Evolutionary conservation across 169 alveolate species (phyloP).

Genomic region (Plasmodium inui): DNA sequence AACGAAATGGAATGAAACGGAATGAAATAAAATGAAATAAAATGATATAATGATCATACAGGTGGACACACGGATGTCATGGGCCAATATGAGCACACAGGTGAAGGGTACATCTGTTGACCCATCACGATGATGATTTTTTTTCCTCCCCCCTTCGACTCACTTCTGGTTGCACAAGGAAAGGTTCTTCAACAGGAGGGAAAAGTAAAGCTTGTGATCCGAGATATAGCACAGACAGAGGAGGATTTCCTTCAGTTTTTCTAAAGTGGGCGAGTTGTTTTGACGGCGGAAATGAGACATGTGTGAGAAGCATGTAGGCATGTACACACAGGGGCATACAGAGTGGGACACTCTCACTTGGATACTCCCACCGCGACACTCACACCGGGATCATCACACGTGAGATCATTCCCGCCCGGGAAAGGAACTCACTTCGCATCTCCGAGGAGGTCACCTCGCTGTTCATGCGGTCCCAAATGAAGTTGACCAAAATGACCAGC

Average conservation of each 20-base stretch:
- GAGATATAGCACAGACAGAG: slow-evolving; percentile 51
- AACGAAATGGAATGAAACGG: not conserved
- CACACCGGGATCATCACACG: not conserved
- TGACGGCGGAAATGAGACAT: not conserved
- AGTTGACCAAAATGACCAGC: slow-evolving; percentile 24
- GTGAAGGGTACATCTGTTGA: no score
- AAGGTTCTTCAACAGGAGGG: slow-evolving; percentile 27
- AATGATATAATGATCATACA: not conserved
- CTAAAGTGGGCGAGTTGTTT: not conserved
- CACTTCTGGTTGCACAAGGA: slow-evolving; percentile 49
- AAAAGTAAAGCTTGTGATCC: slow-evolving; percentile 41
- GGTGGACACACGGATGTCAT: not conserved
- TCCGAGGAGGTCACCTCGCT: slow-evolving; percentile 12
- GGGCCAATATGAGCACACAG: not conserved
- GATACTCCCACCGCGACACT: not conserved
- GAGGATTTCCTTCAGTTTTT: slow-evolving; percentile 51
- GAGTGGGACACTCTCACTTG: no score
- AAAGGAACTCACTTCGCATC: slow-evolving; percentile 15
- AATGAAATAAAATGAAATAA: no score
- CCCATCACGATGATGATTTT: not conserved
- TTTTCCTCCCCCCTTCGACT: not conserved
- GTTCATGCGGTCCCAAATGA: slow-evolving; percentile 42
- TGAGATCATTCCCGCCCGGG: not conserved
- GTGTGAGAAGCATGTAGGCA: not conserved
- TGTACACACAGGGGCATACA: not conserved